phyloP scores from a whole-genome alignment of 2,329 filamentous ascomycete species.

The Fusarium miscanthi region DNA sequence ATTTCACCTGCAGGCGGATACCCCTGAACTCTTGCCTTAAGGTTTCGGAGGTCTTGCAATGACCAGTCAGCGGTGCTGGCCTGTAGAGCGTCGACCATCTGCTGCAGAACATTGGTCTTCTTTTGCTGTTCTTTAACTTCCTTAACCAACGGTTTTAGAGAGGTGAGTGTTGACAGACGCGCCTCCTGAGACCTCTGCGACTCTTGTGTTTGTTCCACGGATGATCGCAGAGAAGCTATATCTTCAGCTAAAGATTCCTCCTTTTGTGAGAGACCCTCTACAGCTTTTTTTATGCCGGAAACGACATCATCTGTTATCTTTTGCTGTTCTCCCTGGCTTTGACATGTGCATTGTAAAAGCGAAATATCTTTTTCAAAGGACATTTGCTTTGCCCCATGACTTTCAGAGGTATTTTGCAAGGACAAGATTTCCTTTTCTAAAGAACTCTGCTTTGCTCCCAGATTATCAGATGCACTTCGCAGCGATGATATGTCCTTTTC shows the following conservation, averaged over 20 bases:
- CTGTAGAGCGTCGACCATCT: constrained; percentile 3
- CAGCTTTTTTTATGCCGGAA: constrained; percentile 1
- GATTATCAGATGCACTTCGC: not conserved
- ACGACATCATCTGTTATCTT: not conserved
- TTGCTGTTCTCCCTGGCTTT: constrained; percentile 9
- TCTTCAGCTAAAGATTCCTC: constrained; percentile 4
- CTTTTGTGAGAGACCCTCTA: not conserved
- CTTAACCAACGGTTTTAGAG: not conserved
- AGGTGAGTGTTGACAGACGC: not conserved
- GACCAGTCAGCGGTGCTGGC: not conserved
- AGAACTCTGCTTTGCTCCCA: constrained; percentile 8
- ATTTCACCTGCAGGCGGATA: constrained; percentile 3
- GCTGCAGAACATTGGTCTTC: not conserved
- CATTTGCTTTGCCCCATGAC: constrained; percentile 10
- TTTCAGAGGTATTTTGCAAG: constrained; percentile 2
- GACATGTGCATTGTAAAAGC: not conserved
- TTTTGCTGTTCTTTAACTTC: constrained; percentile 14
- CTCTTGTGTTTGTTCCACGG: not conserved
- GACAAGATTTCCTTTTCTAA: not conserved
- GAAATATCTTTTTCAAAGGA: constrained; percentile 5
- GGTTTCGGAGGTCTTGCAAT: constrained; percentile 2
- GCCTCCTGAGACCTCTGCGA: not conserved
- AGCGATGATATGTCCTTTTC: not conserved
- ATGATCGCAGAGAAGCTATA: constrained; percentile 1
- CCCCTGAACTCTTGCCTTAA: not conserved